Evolutionary conservation across 306 rosid species (phyloP).

Genomic region (Alnus rubra): DNA sequence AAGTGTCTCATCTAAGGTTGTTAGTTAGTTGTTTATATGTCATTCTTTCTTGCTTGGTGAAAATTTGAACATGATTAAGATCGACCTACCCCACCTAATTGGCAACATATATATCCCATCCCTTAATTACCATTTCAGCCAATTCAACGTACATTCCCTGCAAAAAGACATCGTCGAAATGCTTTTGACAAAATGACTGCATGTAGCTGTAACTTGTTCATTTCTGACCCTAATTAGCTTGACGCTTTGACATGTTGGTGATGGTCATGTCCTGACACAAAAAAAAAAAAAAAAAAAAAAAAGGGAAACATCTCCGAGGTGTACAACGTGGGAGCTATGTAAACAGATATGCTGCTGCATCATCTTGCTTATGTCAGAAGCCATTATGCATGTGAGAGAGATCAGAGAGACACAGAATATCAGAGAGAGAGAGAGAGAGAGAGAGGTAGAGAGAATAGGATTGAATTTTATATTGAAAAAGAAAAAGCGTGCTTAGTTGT

Average conservation of each 20-base stretch:
- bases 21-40: too few relatives aligned
- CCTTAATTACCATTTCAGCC: neutral
- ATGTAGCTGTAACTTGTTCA: neutral
- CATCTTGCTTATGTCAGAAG: neutral
- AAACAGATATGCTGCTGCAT: neutral
- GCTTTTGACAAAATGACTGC: neutral
- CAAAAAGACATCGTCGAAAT: neutral
- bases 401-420: too few relatives aligned
- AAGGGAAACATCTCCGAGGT: neutral
- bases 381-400: neutral
- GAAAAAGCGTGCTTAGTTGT: neutral
- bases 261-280: neutral
- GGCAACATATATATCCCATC: neutral
- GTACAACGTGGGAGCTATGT: neutral
- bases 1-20: too few relatives aligned
- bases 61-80: neutral
- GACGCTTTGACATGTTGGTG: neutral
- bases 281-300: neutral
- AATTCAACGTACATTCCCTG: neutral
- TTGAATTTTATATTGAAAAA: neutral
- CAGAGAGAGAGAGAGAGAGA: too few relatives aligned
- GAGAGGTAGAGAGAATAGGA: too few relatives aligned
- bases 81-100: neutral
- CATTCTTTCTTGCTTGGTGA: neutral
- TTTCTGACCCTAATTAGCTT: neutral